Evolutionary conservation across 768 basidiomycete genomes (phyloP), one percentile per base, ranked within the genome.

Genomic region (Psilocybe sp.): DNA sequence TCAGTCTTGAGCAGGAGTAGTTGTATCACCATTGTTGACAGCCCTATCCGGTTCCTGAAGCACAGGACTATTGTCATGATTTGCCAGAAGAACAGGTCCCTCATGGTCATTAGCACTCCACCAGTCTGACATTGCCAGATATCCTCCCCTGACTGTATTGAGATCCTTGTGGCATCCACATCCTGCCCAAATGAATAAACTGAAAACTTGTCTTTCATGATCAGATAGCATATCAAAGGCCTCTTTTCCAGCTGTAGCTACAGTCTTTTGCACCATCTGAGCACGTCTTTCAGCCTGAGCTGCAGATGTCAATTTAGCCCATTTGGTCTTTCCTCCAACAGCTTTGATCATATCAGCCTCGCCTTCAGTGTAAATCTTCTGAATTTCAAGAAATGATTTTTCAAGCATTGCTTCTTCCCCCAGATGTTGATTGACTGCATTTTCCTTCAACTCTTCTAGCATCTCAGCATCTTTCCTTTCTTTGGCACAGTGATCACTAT

Each of bases 131-230:
- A 64, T 57, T 10, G 53, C 42, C 19, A 34, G 20, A 50, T 63
- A 61, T 1, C 67, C 66, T 5, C 61, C 63, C 23, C 55, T 53
- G 9, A 69, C 55, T 13, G 60, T 53, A n/a, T n/a, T n/a, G n/a
- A n/a, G n/a, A n/a, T n/a, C n/a, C n/a, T n/a, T n/a, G n/a, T n/a
- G n/a, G n/a, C 42, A 70, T 71, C 62, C 64, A 54, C 66, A 69
- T 3, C 63, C 63, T 28, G 55, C 60, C 61, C 65, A 65, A 18
- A 70, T 54, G 52, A 70, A 69, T 16, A 69, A 46, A 8, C 44
- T 36, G 4, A 59, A 44, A 16, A 52, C 19, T 4, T 36, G 44
- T 46, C 60, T 48, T 41, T 65, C 60, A 37, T 50, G 36, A 28
- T 40, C 52, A 15, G 53, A 44, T 7, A 62, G 49, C 28, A 43